Evolutionary conservation across 495 filamentous ascomycete genomes (phyloP), one percentile per base, ranked within the genome.

Genomic region (Penicillium crystallinum): DNA sequence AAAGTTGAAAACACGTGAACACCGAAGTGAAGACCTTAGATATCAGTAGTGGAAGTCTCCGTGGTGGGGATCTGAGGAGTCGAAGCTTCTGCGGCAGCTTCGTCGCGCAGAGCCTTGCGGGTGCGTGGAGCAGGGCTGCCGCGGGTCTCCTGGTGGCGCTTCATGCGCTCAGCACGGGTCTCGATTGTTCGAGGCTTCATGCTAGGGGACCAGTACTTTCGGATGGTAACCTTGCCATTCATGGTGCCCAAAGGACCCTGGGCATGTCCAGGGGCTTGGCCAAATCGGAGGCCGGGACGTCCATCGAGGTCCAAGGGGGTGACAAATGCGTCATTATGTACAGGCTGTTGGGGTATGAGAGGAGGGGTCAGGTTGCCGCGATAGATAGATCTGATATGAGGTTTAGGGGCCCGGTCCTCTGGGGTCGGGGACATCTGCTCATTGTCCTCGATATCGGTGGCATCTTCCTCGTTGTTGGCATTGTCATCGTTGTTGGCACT

Each of bases 381-480:
- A 3, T 7, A 27, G 3, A 7, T 27, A 7, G 23, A 27, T 3
- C 23, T 7, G 0, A 10, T n/a, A n/a, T n/a, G n/a, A n/a, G n/a
- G n/a, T n/a, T n/a, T n/a, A n/a, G n/a, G n/a, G n/a, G n/a, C n/a
- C n/a, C n/a, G n/a, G n/a, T n/a, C n/a, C n/a, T n/a, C n/a, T n/a
- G n/a, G 22, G 27, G 46, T 29, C 4, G 46, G 46, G 35, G 46
- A 48, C 34, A 19, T 18, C 8, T 74, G 71, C 25, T 76, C 68
- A 19, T 78, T 70, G 22, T 86, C 83, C 31, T 87, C 84, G 33
- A 81, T 77, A 48, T 83, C 81, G 3, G 77, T 77, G 11, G 73
- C 67, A 4, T 72, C 77, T 46, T 81, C 76, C 56, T 80, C 76
- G 18, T 78, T 74, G n/a, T 49, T 31, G 33, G 54, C 55, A 18